Evolutionary conservation across 805 yeast species (phyloP), one percentile per base, ranked within the genome.

Genomic region (Candida krabiensis): DNA sequence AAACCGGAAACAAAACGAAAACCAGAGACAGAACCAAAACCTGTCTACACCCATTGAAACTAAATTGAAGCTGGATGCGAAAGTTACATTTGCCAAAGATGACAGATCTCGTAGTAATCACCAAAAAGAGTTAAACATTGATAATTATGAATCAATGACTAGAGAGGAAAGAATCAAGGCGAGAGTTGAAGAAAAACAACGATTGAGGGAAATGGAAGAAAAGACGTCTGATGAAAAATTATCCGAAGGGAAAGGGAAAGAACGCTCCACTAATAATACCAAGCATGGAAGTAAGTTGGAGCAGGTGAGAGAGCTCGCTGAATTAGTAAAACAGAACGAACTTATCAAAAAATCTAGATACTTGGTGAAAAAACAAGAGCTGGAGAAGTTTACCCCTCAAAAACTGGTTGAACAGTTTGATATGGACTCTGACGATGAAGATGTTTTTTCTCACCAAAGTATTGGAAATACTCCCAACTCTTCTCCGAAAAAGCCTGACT

Each of bases 141-240:
- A 47, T 19, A 44, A 46, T 18, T 55, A 57, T 33, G 37, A 52
- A 9, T 33, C 30, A 11, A 41, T 59, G 46, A 45, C 56, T 4
- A 41, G 55, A 27, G 58, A 55, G 26, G 55, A 56, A 31, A 54
- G 53, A 30, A 60, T 58, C n/a, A 43, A 45, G 19, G 62, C 64
- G 3, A 47, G 63, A 35, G 46, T 49, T 6, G 40, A 41, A 15
- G 46, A 45, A 19, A 55, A 49, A 35, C 40, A 38, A 17, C 30
- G 37, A 14, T 23, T 37, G 17, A 38, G 60, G 32, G 47, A 46
- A 25, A n/a, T n/a, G n/a, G 44, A 44, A 33, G 51, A 43, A 17
- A 28, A 36, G 22, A 25, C 21, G 11, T 12, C 9, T 15, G 32
- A 39, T 15, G 38, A 33, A 32, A 28, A 23, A 9, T 21, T 30